Base-by-base conservation (phyloP, 176 grass and related monocot species). In the Zoysia japonica region DNA sequence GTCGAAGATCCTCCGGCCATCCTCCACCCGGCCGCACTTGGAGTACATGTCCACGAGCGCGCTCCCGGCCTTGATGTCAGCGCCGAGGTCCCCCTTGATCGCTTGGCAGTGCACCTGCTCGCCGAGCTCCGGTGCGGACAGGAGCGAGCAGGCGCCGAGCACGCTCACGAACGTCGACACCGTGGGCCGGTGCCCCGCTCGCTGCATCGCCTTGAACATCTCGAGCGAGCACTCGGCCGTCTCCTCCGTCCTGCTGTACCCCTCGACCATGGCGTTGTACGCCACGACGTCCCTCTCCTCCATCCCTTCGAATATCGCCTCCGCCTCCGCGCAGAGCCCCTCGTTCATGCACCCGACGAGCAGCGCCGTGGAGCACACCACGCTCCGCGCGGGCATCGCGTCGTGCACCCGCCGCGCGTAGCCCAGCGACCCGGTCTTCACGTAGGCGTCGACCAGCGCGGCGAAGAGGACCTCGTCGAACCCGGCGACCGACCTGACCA, bases 1-100 rank as follows among this genome's bases (percentile, higher is more conserved):
- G 48, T 90, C 75, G 20, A 97, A 97, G 70, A 90, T 57, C 80
- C 75, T 79, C 61, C 87, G 46, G 37, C 80, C 87, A 10, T 94
- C 89, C 14, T 92, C 87, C 3, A 92, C 78, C n/a, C 71, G 55
- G 39, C 91, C 92, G 59, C 95, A 92, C 84, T 97, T 97, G 81
- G 92, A 76, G 72, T 97, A 97, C 87, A 92, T 87, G 71, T 94
- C 89, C 2, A 97, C 65, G 3, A 97, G 91, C 35, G 95, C 92
- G 65, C 92, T 97, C 17, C 77, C 92, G 0, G 67, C 56, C 78
- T 92, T 94, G 65, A 97, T 71, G 70, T 94, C 71, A 7, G 49
- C 65, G 72, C 47, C 56, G 44, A 89, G 54, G 36, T 47, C 77
- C 15, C 44, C 78, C 78, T 94, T 97, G 15, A 84, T 67, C 20